Conservation (phyloP, 306 rosid genomes). For the Coriaria nepalensis region DNA sequence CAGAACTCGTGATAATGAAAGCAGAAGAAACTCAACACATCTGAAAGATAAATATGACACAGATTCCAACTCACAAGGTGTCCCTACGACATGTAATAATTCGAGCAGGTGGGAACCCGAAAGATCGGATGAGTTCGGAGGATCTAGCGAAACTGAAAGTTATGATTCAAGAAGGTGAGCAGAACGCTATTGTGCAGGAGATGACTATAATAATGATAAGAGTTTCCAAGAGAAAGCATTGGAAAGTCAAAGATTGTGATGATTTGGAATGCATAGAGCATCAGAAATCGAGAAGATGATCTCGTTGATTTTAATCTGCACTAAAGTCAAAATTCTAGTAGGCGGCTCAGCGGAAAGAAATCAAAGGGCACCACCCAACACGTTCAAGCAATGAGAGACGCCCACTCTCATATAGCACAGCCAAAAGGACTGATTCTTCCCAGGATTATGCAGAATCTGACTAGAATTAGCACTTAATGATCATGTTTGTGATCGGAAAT, state of each 20-base stretch:
- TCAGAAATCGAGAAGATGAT: constrained; percentile 1
- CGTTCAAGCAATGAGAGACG: not conserved
- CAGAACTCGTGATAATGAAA: constrained; percentile 12
- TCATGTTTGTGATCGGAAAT: too few species aligned
- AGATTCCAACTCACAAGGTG: not conserved
- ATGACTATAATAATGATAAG: not conserved
- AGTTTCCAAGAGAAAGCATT: not conserved
- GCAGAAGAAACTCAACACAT: constrained; percentile 15
- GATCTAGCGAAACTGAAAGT: constrained; percentile 6
- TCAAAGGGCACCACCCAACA: not conserved
- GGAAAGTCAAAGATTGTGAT: not conserved
- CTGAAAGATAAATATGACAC: constrained; percentile 5
- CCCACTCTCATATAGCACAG: constrained; percentile 1
- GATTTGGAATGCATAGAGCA: not conserved
- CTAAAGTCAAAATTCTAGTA: constrained; percentile 1
- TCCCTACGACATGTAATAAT: too few species aligned
- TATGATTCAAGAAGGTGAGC: constrained; percentile 4
- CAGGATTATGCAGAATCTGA: constrained; percentile 3
- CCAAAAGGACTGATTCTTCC: constrained; percentile 2
- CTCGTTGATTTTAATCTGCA: not conserved
- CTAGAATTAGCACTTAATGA: too few species aligned
- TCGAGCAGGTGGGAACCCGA: constrained; percentile 8
- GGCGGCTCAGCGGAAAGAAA: not conserved
- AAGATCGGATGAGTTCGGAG: constrained; percentile 2
- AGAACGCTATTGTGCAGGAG: not conserved